Conservation (phyloP, 23 red algal species). For the Cyanidiococcus yangmingshanensis region DNA sequence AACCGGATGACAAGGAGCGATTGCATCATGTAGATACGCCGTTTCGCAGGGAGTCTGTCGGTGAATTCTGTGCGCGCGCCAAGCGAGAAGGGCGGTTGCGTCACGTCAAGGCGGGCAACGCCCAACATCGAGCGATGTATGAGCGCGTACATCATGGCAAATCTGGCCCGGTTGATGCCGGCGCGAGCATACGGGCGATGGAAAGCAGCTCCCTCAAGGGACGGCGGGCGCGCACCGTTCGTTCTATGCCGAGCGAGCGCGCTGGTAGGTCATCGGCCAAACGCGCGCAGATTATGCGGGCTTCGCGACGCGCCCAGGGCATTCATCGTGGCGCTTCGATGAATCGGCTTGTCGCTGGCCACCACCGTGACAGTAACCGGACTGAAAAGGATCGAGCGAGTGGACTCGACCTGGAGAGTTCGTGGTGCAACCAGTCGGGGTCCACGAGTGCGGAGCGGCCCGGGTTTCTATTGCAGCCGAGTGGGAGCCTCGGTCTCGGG, state of each 20-base stretch:
- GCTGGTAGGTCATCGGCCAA: background rate
- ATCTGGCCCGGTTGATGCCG: background rate
- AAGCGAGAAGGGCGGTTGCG: constrained; percentile 13
- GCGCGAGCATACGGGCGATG: background rate
- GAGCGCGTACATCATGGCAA: background rate
- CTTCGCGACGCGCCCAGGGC: background rate
- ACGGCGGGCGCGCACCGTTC: background rate
- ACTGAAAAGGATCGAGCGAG: background rate
- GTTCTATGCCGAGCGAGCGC: background rate
- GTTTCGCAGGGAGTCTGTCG: background rate
- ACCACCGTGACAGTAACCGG: too few relatives aligned
- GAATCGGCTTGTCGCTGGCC: too few relatives aligned
- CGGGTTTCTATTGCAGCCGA: too few relatives aligned
- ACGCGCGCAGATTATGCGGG: background rate
- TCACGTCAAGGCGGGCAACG: constrained; percentile 1
- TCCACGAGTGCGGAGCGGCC: background rate
- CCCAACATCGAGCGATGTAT: background rate
- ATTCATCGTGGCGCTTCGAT: background rate
- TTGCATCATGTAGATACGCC: background rate
- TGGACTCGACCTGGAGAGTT: background rate
- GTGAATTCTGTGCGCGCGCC: constrained; percentile 7
- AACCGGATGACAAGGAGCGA: background rate
- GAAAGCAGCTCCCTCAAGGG: background rate
- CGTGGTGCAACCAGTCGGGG: background rate
- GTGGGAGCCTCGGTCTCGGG: too few relatives aligned